Evolutionary conservation across 2,329 filamentous ascomycete genomes (phyloP).

Genomic region (Pestalotiopsis sp.): DNA sequence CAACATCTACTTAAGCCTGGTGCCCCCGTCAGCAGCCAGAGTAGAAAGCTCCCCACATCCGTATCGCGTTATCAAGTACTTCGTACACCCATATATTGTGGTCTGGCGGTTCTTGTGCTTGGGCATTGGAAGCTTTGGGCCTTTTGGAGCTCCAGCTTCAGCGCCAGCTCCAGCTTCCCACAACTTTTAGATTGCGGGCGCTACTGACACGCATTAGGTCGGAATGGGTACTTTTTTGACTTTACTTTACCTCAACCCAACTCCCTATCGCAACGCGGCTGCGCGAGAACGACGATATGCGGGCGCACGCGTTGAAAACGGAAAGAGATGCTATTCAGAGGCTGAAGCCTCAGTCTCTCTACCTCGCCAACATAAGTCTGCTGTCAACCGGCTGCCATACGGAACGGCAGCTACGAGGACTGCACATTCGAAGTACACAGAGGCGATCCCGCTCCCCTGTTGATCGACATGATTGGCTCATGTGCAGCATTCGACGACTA

Average conservation of each 20-base stretch:
- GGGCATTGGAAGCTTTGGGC: neutral
- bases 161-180: neutral
- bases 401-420: neutral
- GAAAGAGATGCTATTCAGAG: neutral
- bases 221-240: neutral
- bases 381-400: neutral
- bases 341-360: neutral
- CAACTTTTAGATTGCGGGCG: conserved; percentile 10
- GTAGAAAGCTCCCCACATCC: neutral
- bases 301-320: neutral
- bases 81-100: neutral
- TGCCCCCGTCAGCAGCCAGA: neutral
- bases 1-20: neutral
- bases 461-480: neutral
- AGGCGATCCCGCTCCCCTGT: neutral
- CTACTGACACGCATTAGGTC: conserved; percentile 13
- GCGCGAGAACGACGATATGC: neutral
- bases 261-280: neutral
- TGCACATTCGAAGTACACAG: neutral
- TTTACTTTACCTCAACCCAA: neutral
- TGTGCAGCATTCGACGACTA: neutral
- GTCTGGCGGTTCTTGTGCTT: neutral
- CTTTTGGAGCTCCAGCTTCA: neutral
- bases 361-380: neutral
- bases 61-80: neutral